phyloP scores from a whole-genome alignment of 192 early-diverging fungal species.

The Kickxella alabastrina region DNA sequence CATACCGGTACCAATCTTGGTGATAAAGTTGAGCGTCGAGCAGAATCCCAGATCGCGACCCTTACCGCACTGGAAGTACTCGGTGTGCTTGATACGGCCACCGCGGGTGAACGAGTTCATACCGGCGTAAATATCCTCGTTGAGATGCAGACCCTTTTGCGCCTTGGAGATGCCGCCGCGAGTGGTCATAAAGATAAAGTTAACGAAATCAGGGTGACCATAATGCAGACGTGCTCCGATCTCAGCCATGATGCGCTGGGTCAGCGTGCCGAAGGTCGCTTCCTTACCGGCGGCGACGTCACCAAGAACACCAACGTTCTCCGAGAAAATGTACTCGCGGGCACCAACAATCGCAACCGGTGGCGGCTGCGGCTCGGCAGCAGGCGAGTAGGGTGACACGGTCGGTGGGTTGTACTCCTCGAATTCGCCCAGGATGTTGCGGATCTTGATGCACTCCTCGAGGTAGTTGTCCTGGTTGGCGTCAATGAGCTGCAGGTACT shows the following conservation, averaged over 20 bases:
- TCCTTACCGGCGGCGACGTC: constrained; percentile 90
- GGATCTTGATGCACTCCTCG: constrained; percentile 86
- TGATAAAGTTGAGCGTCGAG: constrained; percentile 84
- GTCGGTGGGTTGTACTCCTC: constrained; percentile 66
- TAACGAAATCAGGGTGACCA: constrained; percentile 87
- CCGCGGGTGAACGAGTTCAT: constrained; percentile 85
- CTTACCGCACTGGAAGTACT: constrained; percentile 90
- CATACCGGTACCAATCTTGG: constrained; percentile 91
- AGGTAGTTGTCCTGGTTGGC: constrained; percentile 92
- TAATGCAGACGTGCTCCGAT: constrained; percentile 82
- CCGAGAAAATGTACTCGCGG: constrained; percentile 82
- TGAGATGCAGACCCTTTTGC: constrained; percentile 84
- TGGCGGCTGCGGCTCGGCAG: constrained; percentile 54
- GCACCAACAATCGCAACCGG: constrained; percentile 86
- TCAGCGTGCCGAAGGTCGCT: constrained; percentile 80
- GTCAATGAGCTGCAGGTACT: constrained; percentile 82
- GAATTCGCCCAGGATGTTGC: constrained; percentile 83
- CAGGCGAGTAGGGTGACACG: constrained; percentile 67
- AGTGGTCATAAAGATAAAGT: constrained; percentile 82
- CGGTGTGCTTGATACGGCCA: constrained; percentile 82
- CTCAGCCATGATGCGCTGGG: constrained; percentile 82
- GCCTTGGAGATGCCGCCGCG: constrained; percentile 86
- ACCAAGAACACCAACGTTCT: constrained; percentile 78
- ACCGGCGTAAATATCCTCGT: constrained; percentile 91
- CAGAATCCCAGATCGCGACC: constrained; percentile 86